Percentiles rank a stretch among this genome's conserved stretches.
Conservation (phyloP, 306 rosid genomes). For the Cicer judaicum region DNA sequence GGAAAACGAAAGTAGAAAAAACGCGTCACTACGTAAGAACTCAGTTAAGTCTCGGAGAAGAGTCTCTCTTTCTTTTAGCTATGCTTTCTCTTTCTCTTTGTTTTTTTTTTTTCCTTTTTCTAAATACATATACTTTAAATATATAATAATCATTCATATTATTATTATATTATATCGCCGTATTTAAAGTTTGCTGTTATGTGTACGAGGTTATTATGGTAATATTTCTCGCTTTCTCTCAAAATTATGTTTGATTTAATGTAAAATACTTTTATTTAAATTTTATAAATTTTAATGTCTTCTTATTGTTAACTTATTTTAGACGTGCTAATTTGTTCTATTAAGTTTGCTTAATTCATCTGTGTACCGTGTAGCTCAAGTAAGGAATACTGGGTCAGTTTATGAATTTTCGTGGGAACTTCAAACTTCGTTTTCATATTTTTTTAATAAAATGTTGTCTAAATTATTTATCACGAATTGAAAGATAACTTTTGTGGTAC, state of each 20-base stretch:
- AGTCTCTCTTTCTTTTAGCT: slow-evolving; percentile 1
- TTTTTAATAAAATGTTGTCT: background rate
- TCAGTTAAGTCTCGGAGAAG: slow-evolving; percentile 40
- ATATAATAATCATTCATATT: too few relatives aligned
- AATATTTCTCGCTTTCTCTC: too few relatives aligned
- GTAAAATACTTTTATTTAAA: background rate
- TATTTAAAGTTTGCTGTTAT: too few relatives aligned
- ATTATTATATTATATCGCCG: too few relatives aligned
- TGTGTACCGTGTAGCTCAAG: slow-evolving; percentile 33
- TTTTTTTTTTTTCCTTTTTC: background rate
- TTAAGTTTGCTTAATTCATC: background rate
- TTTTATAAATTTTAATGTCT: too few relatives aligned
- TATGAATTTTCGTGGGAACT: slow-evolving; percentile 16
- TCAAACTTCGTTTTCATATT: slow-evolving; percentile 11
- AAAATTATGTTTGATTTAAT: too few relatives aligned
- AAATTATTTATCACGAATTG: background rate
- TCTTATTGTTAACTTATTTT: background rate
- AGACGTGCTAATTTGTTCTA: background rate
- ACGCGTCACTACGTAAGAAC: slow-evolving; percentile 43
- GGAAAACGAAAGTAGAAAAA: background rate
- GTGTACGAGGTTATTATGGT: too few relatives aligned
- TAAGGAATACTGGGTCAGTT: background rate
- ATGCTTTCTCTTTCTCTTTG: background rate
- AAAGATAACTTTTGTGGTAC: background rate
- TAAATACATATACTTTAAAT: background rate